phyloP scores from a whole-genome alignment of 2,329 filamentous ascomycete genomes.

The Scedosporium dehoogii region DNA sequence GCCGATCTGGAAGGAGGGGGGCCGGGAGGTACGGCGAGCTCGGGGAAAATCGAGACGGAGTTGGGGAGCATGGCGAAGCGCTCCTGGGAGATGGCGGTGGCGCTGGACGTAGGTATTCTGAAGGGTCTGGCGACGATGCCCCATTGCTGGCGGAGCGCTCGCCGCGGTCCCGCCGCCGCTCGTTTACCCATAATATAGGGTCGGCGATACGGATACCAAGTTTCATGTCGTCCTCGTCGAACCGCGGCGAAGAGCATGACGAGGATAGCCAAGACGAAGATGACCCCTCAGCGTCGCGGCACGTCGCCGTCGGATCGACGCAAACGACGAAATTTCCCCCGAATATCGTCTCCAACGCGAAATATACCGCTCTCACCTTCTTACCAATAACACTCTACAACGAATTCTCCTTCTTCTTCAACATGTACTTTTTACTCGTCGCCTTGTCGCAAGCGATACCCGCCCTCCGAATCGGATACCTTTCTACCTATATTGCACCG shows the following conservation, averaged over 20 bases:
- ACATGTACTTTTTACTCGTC: conserved; percentile 96
- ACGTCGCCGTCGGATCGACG: conserved; percentile 62
- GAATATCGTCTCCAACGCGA: conserved; percentile 91
- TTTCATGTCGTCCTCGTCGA: conserved; percentile 45
- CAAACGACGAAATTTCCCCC: conserved; percentile 73
- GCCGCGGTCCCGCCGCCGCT: conserved; percentile 16
- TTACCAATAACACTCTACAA: conserved; percentile 92
- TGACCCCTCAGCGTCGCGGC: conserved; percentile 61
- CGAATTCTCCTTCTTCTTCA: conserved; percentile 99
- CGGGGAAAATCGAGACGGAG: conserved; percentile 43
- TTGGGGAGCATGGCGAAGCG: conserved; percentile 54
- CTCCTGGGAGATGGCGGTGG: conserved; percentile 55
- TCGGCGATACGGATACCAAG: conserved; percentile 55
- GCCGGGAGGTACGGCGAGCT: conserved; percentile 50
- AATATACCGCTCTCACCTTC: conserved; percentile 93
- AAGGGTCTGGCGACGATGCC: conserved; percentile 58
- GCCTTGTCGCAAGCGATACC: conserved; percentile 90
- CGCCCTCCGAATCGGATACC: conserved; percentile 80
- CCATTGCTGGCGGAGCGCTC: conserved; percentile 50
- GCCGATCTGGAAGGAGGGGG: conserved; percentile 42
- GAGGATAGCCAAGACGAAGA: conserved; percentile 43
- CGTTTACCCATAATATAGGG: conserved; percentile 20
- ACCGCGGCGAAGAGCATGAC: conserved; percentile 22
- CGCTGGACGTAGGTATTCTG: conserved; percentile 46
- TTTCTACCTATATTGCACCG: conserved; percentile 89